Evolutionary conservation across 768 basidiomycete genomes (phyloP).

Genomic region (Boletus barrowsii): DNA sequence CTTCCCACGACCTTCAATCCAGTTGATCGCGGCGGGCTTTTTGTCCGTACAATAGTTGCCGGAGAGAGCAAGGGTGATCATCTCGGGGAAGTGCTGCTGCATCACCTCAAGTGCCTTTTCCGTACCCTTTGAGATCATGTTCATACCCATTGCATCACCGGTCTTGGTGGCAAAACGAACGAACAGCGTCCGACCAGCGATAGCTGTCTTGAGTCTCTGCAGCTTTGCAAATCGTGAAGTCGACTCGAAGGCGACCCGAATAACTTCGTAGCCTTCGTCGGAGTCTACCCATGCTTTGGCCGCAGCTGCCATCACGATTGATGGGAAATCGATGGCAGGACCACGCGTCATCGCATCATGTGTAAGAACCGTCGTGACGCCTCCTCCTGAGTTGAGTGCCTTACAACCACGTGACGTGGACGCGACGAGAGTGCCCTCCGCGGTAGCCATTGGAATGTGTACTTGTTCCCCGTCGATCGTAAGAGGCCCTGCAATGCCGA

Average conservation of each 20-base stretch:
- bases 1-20: conserved; percentile 99
- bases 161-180: conserved; percentile 93
- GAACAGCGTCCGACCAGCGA: conserved; percentile 92
- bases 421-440: conserved; percentile 98
- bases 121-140: conserved; percentile 99
- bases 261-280: conserved; percentile 67
- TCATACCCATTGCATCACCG: conserved; percentile 99
- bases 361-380: conserved; percentile 89
- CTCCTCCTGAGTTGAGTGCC: conserved; percentile 93
- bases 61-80: conserved; percentile 86
- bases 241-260: conserved; percentile 88
- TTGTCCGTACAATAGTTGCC: conserved; percentile 99
- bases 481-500: conserved; percentile 95
- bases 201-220: conserved; percentile 78
- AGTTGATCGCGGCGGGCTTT: conserved; percentile 99
- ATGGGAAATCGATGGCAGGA: conserved; percentile 96
- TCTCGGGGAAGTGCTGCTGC: conserved; percentile 79
- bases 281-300: conserved; percentile 88
- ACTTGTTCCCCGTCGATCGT: conserved; percentile 80
- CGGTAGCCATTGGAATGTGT: conserved; percentile 98
- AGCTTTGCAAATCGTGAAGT: conserved; percentile 92
- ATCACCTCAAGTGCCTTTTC: conserved; percentile 88
- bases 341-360: conserved; percentile 98
- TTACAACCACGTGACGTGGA: conserved; percentile 98
- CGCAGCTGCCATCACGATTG: conserved; percentile 70